Evolutionary conservation across 129 eudicot species (phyloP).

Genomic region (Apium graveolens): DNA sequence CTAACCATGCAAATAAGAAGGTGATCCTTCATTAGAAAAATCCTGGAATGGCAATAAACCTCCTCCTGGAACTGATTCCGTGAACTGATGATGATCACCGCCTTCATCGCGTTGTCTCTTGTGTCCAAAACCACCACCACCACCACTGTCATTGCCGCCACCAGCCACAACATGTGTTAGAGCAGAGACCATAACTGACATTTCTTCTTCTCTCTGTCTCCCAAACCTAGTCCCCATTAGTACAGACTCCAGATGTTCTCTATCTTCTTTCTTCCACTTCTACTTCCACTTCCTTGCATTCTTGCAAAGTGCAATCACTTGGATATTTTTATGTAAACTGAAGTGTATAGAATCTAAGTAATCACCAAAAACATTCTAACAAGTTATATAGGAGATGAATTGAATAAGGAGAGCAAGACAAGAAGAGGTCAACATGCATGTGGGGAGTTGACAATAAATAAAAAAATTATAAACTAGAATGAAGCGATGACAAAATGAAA

Average conservation of each 20-base stretch:
- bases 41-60: neutral
- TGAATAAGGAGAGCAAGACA: neutral
- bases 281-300: neutral
- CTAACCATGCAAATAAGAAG: neutral
- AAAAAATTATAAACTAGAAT: neutral
- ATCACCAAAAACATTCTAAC: neutral
- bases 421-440: neutral
- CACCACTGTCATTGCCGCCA: conserved; percentile 1
- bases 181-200: conserved; percentile 62
- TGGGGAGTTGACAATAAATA: neutral
- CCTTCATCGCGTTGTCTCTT: conserved; percentile 26
- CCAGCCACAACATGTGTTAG: conserved; percentile 59
- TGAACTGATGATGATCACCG: neutral
- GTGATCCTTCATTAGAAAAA: neutral
- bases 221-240: conserved; percentile 11
- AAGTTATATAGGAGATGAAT: neutral
- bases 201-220: conserved; percentile 52
- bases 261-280: neutral
- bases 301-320: neutral
- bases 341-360: neutral
- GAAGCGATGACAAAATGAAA: neutral
- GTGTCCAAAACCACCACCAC: conserved; percentile 7
- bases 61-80: neutral
- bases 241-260: conserved; percentile 7
- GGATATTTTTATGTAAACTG: too few species aligned